Evolutionary conservation across 257 asterid genomes (phyloP).

Genomic region (Solanum corneliomulleri): DNA sequence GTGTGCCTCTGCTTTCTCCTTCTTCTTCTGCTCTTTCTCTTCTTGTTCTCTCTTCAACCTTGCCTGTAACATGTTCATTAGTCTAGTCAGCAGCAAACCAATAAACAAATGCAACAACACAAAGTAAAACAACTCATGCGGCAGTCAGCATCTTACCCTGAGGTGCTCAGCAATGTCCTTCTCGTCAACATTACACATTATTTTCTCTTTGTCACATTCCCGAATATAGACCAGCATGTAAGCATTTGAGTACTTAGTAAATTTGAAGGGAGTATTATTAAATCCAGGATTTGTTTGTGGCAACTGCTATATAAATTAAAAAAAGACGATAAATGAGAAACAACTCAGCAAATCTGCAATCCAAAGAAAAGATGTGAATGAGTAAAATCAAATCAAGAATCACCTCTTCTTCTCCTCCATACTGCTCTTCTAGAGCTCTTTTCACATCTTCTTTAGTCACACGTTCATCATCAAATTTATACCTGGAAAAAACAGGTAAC

Average conservation of each 20-base stretch:
- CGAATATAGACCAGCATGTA: conserved; percentile 99
- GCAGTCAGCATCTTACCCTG: conserved; percentile 36
- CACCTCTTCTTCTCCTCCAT: conserved; percentile 98
- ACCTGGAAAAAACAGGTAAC: conserved; percentile 27
- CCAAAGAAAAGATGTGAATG: background rate
- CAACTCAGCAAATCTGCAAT: background rate
- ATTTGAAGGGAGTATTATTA: conserved; percentile 83
- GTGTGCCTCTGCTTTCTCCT: conserved; percentile 89
- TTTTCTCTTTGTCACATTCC: conserved; percentile 88
- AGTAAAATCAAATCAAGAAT: background rate
- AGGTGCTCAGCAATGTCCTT: conserved; percentile 96
- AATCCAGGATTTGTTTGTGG: conserved; percentile 97
- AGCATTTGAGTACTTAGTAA: conserved; percentile 94
- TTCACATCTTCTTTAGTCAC: conserved; percentile 92
- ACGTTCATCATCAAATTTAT: conserved; percentile 93
- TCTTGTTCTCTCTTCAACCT: conserved; percentile 94
- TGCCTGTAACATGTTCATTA: conserved; percentile 33
- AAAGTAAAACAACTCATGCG: background rate
- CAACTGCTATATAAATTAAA: conserved; percentile 28
- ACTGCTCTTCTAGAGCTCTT: conserved; percentile 94
- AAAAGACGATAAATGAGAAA: background rate
- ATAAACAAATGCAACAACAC: background rate
- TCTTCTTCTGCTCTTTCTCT: conserved; percentile 89
- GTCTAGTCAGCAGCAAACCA: background rate
- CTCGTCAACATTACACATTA: conserved; percentile 90